Evolutionary conservation across 352 stramenopile genomes (phyloP), one percentile per base, ranked within the genome.

Genomic region (Pythium brachiatum): DNA sequence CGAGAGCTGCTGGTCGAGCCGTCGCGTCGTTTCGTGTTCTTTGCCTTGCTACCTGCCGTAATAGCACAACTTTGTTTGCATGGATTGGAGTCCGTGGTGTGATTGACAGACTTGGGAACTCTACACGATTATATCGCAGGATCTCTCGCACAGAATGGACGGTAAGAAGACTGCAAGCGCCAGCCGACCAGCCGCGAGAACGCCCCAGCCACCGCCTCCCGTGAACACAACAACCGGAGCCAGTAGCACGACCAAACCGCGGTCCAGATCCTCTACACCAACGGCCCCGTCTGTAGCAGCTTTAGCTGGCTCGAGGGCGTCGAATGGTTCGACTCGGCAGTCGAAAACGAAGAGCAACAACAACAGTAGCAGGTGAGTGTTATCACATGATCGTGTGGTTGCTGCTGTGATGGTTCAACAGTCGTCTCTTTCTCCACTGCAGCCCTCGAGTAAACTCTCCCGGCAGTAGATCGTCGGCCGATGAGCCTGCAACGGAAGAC

Each of bases 401-500:
- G n/a, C n/a, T n/a, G n/a, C n/a, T n/a, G n/a, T n/a, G n/a, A n/a
- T n/a, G n/a, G n/a, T n/a, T n/a, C n/a, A n/a, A n/a, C n/a, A n/a
- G n/a, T n/a, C n/a, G n/a, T n/a, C n/a, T n/a, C 20, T 23, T 52
- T 52, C 18, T 29, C 4, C 23, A 31, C 20, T 26, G 7, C 25
- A 67, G 60, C 34, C 60, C 52, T 27, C 52, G 60, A 13, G 43
- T 43, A 1, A 11, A 2, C 7, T 36, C 53, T 7, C 48, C 41
- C 1, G 39, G 18, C 1, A 36, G 26, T 23, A 57, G 48, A 15
- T 25, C 53, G 7, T 44, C 27, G 18, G 7, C 20, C 0, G 39
- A 58, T 15, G 57, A 70, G 34, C 50, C 60, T 8, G 44, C 55
- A 4, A 61, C 55, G 1, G 66, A 69, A 9, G 60, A 69, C 2